These are phyloP conservation scores for Yamadazyma paraphyllophila DNA, from an alignment of 805 yeast species.

Conservation along the genomic window DNA sequence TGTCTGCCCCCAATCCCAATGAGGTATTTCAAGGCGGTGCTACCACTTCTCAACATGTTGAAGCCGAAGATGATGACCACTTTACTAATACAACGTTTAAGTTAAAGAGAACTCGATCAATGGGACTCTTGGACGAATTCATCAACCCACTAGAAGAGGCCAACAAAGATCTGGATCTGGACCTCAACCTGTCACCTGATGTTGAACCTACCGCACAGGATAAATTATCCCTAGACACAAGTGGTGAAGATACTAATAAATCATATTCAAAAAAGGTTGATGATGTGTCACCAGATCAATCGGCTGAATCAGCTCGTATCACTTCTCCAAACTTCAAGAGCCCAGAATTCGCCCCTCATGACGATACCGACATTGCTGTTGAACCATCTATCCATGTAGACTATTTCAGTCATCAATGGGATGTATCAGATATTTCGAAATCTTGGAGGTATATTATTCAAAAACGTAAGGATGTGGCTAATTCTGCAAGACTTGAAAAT, in stretches of 20 bases:
- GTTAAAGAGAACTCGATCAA: conserved; percentile 75
- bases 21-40: conserved; percentile 57
- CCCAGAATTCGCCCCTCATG: conserved; percentile 59
- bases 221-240: not conserved
- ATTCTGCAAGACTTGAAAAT: conserved; percentile 41
- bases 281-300: too few species aligned
- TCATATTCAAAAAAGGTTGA: not conserved
- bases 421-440: conserved; percentile 85
- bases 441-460: conserved; percentile 93
- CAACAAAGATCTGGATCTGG: conserved; percentile 1
- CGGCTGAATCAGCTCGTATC: not conserved
- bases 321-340: conserved; percentile 17
- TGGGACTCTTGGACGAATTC: conserved; percentile 76
- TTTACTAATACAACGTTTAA: conserved; percentile 70
- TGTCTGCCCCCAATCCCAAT: conserved; percentile 10
- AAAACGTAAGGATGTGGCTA: conserved; percentile 79
- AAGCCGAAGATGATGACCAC: conserved; percentile 68
- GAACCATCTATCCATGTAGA: conserved; percentile 93
- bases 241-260: not conserved
- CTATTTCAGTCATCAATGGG: conserved; percentile 94
- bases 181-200: too few species aligned
- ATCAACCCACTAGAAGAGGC: conserved; percentile 28
- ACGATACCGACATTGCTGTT: conserved; percentile 74
- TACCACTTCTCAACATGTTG: conserved; percentile 63
- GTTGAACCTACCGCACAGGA: not conserved